phyloP scores from a whole-genome alignment of 2,329 filamentous ascomycete species.

The Fusarium begoniae region DNA sequence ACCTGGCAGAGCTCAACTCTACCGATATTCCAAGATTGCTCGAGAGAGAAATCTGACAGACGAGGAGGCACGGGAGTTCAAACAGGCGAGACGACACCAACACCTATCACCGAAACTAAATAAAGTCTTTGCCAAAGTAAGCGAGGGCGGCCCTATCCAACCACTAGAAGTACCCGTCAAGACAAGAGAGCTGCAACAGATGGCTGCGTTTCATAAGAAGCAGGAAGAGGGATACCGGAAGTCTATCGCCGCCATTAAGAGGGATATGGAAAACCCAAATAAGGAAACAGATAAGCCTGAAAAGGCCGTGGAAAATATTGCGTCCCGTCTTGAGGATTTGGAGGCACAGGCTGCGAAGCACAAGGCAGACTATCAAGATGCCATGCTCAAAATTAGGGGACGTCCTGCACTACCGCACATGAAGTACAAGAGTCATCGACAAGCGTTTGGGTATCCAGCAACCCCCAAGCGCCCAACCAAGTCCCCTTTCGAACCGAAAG shows the following conservation, averaged over 20 bases:
- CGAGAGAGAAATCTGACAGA: constrained; percentile 44
- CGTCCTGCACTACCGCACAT: constrained; percentile 38
- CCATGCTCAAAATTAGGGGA: constrained; percentile 46
- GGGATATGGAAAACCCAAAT: constrained; percentile 13
- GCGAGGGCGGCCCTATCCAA: constrained; percentile 25
- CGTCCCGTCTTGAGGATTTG: constrained; percentile 35
- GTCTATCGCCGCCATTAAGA: constrained; percentile 29
- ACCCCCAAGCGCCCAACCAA: constrained; percentile 24
- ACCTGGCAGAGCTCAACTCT: constrained; percentile 48
- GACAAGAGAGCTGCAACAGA: constrained; percentile 40
- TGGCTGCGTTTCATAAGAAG: constrained; percentile 44
- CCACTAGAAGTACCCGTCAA: constrained; percentile 33
- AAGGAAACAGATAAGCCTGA: background rate
- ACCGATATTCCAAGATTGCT: constrained; percentile 45
- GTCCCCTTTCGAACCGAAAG: constrained; percentile 26
- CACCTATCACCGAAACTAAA: constrained; percentile 44
- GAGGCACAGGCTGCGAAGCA: constrained; percentile 41
- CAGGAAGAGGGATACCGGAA: constrained; percentile 45
- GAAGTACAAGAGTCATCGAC: constrained; percentile 42
- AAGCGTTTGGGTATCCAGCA: constrained; percentile 42
- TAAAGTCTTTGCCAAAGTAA: constrained; percentile 31
- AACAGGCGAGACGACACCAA: constrained; percentile 47
- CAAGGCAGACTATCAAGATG: constrained; percentile 33
- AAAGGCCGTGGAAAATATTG: constrained; percentile 2
- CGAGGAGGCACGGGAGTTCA: constrained; percentile 48